These are phyloP conservation scores for Talaromyces wortmannii DNA, from an alignment of 495 filamentous ascomycete species.

Conservation along the genomic window DNA sequence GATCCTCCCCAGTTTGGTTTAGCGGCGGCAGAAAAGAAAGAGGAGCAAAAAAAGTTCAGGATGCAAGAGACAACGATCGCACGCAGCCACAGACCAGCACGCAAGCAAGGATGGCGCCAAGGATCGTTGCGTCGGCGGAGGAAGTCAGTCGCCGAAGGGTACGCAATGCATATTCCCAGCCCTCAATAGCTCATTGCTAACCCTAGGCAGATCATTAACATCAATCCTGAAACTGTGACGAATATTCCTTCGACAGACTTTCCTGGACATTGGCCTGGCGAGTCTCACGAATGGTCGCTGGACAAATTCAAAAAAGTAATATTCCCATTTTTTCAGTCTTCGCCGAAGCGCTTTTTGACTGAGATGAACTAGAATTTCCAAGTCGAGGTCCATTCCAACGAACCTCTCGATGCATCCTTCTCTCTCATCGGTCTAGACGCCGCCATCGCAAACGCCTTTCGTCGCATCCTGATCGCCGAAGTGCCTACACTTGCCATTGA, in stretches of 20 bases:
- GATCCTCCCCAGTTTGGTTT: not conserved
- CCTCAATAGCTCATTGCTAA: constrained; percentile 8
- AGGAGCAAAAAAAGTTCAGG: not conserved
- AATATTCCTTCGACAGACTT: constrained; percentile 85
- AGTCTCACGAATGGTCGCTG: constrained; percentile 84
- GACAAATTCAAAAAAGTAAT: constrained; percentile 59
- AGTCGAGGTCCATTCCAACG: constrained; percentile 78
- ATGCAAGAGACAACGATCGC: not conserved
- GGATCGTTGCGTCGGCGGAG: constrained; percentile 34
- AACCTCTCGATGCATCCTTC: constrained; percentile 69
- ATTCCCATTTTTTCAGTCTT: not conserved
- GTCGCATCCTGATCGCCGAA: constrained; percentile 92
- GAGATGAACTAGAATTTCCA: constrained; percentile 44
- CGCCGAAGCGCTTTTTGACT: constrained; percentile 7
- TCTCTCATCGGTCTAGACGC: constrained; percentile 89
- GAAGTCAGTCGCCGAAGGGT: constrained; percentile 46
- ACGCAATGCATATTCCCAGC: constrained; percentile 4
- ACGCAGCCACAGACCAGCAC: not conserved
- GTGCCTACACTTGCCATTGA: constrained; percentile 93
- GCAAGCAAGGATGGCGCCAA: constrained; percentile 35
- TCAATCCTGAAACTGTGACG: constrained; percentile 83
- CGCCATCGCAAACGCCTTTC: constrained; percentile 94
- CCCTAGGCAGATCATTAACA: constrained; percentile 65
- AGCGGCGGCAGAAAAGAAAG: not conserved
- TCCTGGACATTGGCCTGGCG: constrained; percentile 82